Evolutionary conservation across 192 early-diverging fungal species (phyloP).

Genomic region (Phycomyces nitens): DNA sequence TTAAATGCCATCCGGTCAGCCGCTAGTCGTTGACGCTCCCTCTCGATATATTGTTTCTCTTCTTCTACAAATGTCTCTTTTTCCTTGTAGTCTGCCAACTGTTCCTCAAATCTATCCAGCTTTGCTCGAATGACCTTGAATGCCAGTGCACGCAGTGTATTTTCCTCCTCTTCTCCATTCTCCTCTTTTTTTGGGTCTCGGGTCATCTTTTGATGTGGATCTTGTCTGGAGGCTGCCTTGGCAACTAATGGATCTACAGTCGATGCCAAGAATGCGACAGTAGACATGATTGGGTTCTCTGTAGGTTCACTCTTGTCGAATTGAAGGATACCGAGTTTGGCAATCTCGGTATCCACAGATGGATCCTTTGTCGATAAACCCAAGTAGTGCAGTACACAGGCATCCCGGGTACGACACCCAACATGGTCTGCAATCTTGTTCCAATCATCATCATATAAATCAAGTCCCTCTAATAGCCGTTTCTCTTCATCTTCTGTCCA

Average conservation of each 20-base stretch:
- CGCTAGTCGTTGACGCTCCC: conserved; percentile 56
- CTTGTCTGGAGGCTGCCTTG: conserved; percentile 67
- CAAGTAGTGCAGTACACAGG: conserved; percentile 88
- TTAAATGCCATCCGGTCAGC: conserved; percentile 53
- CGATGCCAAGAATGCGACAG: conserved; percentile 87
- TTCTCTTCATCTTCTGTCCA: conserved; percentile 93
- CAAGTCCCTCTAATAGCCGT: conserved; percentile 85
- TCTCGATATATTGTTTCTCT: conserved; percentile 80
- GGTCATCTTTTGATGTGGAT: background rate
- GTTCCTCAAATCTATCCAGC: conserved; percentile 77
- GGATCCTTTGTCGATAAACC: conserved; percentile 87
- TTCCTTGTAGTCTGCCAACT: conserved; percentile 90
- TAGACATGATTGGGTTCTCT: conserved; percentile 48
- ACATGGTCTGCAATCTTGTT: conserved; percentile 88
- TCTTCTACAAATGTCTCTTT: conserved; percentile 82
- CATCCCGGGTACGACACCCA: conserved; percentile 83
- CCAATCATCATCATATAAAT: conserved; percentile 94
- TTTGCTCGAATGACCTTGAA: conserved; percentile 74
- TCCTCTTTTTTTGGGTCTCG: conserved; percentile 9
- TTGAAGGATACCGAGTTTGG: conserved; percentile 65
- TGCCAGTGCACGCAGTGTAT: conserved; percentile 71
- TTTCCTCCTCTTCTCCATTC: conserved; percentile 76
- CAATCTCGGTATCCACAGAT: conserved; percentile 48
- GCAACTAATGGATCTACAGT: conserved; percentile 87
- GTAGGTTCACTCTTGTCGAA: conserved; percentile 53